phyloP scores from a whole-genome alignment of 2,329 filamentous ascomycete genomes.

The Coniochaeta sp. region DNA sequence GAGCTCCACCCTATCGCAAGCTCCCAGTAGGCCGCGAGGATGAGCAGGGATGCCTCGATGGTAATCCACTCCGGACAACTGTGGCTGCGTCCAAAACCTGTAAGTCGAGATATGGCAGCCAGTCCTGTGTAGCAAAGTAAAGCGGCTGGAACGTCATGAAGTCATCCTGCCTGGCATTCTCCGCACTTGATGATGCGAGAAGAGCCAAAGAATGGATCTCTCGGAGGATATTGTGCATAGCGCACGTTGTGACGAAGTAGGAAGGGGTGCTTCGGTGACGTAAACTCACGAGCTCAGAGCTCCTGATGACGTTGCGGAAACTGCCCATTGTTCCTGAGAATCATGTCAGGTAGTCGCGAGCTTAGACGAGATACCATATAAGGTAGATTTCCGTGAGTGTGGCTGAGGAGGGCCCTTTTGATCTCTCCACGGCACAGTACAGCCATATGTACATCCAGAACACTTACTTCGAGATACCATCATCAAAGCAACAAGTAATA shows the following conservation, averaged over 20 bases:
- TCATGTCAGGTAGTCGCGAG: background rate
- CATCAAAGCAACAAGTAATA: background rate
- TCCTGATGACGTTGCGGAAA: background rate
- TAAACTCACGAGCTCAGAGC: background rate
- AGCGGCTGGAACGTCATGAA: background rate
- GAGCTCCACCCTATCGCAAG: background rate
- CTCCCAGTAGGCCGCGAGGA: background rate
- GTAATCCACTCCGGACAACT: background rate
- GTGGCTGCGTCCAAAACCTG: conserved; percentile 3
- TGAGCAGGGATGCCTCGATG: background rate
- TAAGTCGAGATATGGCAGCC: background rate
- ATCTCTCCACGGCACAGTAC: conserved; percentile 2
- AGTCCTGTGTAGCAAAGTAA: background rate
- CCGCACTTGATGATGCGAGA: background rate
- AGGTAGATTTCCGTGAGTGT: background rate
- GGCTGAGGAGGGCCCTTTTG: background rate
- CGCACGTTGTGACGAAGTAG: background rate
- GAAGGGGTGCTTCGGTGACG: background rate
- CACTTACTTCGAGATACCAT: background rate
- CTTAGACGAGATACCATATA: background rate
- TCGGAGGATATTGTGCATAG: background rate
- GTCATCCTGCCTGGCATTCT: background rate
- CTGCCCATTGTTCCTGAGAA: background rate
- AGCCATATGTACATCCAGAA: background rate
- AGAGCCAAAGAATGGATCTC: background rate